These are phyloP conservation scores for Globisporangium apiculatum DNA, from an alignment of 352 stramenopile genomes.

Conservation along the genomic window DNA sequence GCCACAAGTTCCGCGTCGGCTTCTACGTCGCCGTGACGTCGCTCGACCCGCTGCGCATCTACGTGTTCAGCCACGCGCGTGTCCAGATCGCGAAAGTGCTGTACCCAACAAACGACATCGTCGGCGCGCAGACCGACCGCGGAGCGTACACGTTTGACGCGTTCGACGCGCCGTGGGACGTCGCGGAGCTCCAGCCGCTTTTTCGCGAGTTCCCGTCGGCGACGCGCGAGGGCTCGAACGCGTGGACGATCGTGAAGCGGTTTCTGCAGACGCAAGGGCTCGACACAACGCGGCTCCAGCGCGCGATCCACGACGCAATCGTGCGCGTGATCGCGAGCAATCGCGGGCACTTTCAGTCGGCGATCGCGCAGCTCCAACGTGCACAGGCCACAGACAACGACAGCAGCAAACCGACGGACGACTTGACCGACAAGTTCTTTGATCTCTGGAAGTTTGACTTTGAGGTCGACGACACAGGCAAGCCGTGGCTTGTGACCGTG, in stretches of 20 bases:
- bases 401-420: slow-evolving; percentile 22
- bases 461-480: slow-evolving; percentile 90
- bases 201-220: slow-evolving; percentile 61
- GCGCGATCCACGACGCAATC: slow-evolving; percentile 61
- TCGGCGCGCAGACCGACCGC: slow-evolving; percentile 21
- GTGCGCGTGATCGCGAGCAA: slow-evolving; percentile 53
- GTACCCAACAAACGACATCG: slow-evolving; percentile 41
- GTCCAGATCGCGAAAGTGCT: slow-evolving; percentile 63
- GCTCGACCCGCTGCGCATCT: slow-evolving; percentile 77
- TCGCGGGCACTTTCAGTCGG: slow-evolving; percentile 38
- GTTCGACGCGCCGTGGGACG: slow-evolving; percentile 66
- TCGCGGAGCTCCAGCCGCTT: slow-evolving; percentile 45
- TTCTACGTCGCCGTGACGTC: slow-evolving; percentile 86
- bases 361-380: slow-evolving; percentile 42
- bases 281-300: slow-evolving; percentile 54
- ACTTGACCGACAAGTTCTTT: slow-evolving; percentile 79
- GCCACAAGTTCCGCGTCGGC: slow-evolving; percentile 83
- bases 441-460: slow-evolving; percentile 96
- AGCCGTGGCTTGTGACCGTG: slow-evolving; percentile 93
- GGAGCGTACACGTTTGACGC: slow-evolving; percentile 64
- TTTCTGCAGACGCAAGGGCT: slow-evolving; percentile 52
- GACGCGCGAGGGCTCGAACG: slow-evolving; percentile 45
- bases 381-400: slow-evolving; percentile 1
- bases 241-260: slow-evolving; percentile 58
- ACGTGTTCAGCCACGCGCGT: slow-evolving; percentile 68